phyloP scores from a whole-genome alignment of 495 filamentous ascomycete species.

The Hamigera avellanea region DNA sequence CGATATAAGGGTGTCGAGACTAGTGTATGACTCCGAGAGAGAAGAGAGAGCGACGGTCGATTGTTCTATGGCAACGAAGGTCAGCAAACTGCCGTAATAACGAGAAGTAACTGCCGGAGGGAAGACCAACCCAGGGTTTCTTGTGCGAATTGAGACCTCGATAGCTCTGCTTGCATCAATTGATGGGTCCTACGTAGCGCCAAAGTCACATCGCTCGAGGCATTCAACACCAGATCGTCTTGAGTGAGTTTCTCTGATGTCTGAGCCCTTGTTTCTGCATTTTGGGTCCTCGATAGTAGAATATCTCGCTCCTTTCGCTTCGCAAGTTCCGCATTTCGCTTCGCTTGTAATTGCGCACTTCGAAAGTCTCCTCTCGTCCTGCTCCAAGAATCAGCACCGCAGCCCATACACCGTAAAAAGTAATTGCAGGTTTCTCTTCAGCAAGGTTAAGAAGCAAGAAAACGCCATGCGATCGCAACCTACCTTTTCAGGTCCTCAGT shows the following conservation, averaged over 20 bases:
- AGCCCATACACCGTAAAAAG: too few relatives aligned
- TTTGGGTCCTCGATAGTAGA: conserved; percentile 46
- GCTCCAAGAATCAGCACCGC: too few relatives aligned
- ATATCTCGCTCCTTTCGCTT: conserved; percentile 66
- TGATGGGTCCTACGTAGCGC: conserved; percentile 76
- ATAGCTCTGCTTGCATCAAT: conserved; percentile 70
- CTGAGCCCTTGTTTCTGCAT: conserved; percentile 21
- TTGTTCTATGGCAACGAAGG: conserved; percentile 29
- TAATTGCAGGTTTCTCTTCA: too few relatives aligned
- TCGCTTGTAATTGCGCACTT: conserved; percentile 72
- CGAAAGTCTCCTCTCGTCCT: conserved; percentile 70
- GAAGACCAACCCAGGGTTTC: conserved; percentile 56
- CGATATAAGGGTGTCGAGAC: conserved; percentile 63
- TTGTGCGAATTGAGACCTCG: conserved; percentile 74
- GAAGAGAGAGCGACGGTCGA: conserved; percentile 70
- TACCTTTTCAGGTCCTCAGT: conserved; percentile 59
- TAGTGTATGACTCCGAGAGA: conserved; percentile 66
- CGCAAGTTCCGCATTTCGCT: conserved; percentile 59
- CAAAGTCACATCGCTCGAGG: conserved; percentile 73
- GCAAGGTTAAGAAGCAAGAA: too few relatives aligned
- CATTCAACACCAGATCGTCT: conserved; percentile 56
- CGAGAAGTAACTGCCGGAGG: background rate
- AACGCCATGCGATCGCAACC: conserved; percentile 11
- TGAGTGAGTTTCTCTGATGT: conserved; percentile 43
- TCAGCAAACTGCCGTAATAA: background rate